phyloP scores from a whole-genome alignment of 169 alveolate species.

The Plasmodium yoelii region DNA sequence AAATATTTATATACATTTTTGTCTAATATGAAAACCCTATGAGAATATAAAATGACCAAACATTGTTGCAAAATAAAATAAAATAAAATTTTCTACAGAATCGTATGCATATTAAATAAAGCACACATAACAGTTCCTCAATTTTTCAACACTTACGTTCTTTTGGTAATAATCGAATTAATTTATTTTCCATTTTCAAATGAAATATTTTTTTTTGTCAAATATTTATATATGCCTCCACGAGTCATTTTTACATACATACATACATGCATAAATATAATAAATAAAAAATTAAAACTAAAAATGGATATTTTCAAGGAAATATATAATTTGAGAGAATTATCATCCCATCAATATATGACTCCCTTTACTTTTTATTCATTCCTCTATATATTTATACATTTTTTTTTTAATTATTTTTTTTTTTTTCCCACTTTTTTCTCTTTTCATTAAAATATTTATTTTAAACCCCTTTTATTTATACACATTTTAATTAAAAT shows the following conservation, averaged over 20 bases:
- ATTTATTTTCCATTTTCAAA: slow-evolving; percentile 18
- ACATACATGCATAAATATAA: slow-evolving; percentile 8
- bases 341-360: too few species aligned
- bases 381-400: too few species aligned
- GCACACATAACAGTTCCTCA: slow-evolving; percentile 3
- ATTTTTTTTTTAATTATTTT: too few species aligned
- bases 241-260: slow-evolving; percentile 8
- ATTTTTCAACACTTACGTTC: slow-evolving; percentile 32
- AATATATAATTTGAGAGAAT: too few species aligned
- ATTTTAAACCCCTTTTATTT: too few species aligned
- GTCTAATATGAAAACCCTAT: not conserved
- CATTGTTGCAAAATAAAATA: not conserved
- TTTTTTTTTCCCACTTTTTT: too few species aligned
- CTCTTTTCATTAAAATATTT: too few species aligned
- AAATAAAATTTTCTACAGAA: not conserved
- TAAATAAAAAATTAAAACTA: not conserved
- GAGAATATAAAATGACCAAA: not conserved
- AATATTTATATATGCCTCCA: not conserved
- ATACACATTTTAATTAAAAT: too few species aligned
- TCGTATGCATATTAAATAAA: not conserved
- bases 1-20: not conserved
- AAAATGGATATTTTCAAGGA: too few species aligned
- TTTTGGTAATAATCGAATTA: slow-evolving; percentile 36
- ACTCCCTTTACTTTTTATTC: too few species aligned
- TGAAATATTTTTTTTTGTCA: not conserved